Evolutionary conservation across 2,329 filamentous ascomycete genomes (phyloP), one percentile per base, ranked within the genome.

Genomic region (Alternaria sp.): DNA sequence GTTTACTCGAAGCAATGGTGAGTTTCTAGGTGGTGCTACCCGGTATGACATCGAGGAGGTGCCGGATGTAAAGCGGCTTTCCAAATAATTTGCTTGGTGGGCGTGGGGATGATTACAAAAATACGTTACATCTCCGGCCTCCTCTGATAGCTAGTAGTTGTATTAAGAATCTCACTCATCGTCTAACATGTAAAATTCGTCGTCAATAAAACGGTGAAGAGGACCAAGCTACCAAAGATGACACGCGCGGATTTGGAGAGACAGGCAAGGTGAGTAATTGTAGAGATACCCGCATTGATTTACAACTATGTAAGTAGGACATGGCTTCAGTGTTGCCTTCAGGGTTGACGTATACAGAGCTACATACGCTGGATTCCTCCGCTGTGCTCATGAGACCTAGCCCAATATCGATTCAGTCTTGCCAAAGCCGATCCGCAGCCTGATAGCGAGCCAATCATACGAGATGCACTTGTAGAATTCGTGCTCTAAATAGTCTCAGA

Each of bases 391-490:
- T 9, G 12, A 5, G 2, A 11, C 7, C 7, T 5, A 4, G 2
- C 0, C 1, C 4, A 1, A 12, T 10, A 12, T 11, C 11, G 8
- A 20, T 22, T 1, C 5, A 10, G 8, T 8, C 0, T 12, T 22
- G 4, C 8, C 1, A 7, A 2, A 18, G 18, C n/a, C n/a, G 8
- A 4, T 10, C n/a, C 4, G 0, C 2, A 11, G 6, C 20, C 38
- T 40, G 38, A 40, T 20, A 20, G 9, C 38, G 4, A 10, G 12
- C n/a, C 8, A 4, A 11, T 4, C 4, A 3, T 20, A 4, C n/a
- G 3, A 20, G 8, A 20, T 9, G 2, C 4, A 0, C n/a, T 5
- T 0, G 38, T 11, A 4, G 0, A 4, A 0, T 2, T 18, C 9
- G 8, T 40, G 0, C 6, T 11, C 9, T 20, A 40, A 18, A 1